Conservation (phyloP, 2,329 filamentous ascomycete genomes). For the Aspergillus costaricaensis region DNA sequence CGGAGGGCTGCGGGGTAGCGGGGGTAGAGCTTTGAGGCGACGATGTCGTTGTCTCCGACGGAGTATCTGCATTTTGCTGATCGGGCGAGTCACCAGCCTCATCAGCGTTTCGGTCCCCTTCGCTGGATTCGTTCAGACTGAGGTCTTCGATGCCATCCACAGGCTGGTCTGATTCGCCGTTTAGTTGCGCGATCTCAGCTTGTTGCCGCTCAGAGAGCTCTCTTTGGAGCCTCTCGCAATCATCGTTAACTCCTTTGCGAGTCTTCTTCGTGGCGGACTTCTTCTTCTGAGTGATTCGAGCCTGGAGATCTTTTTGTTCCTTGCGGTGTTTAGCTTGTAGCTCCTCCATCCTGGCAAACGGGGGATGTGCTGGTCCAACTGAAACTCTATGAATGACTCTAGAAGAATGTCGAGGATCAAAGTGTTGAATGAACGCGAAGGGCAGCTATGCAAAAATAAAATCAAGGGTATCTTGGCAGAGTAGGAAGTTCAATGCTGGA, state of each 20-base stretch:
- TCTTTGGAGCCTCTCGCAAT: slow-evolving; percentile 60
- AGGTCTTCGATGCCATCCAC: slow-evolving; percentile 37
- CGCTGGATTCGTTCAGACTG: slow-evolving; percentile 29
- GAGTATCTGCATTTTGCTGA: slow-evolving; percentile 4
- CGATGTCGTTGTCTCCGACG: slow-evolving; percentile 14
- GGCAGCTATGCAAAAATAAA: neutral
- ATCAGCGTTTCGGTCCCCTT: slow-evolving; percentile 12
- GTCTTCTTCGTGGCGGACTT: slow-evolving; percentile 89
- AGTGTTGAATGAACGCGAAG: neutral
- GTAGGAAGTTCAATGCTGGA: neutral
- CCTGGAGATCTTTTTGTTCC: slow-evolving; percentile 83
- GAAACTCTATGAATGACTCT: neutral
- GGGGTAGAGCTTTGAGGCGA: slow-evolving; percentile 13
- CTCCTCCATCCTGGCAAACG: slow-evolving; percentile 63
- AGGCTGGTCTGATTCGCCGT: slow-evolving; percentile 31
- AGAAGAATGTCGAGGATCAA: neutral
- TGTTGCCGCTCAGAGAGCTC: slow-evolving; percentile 59
- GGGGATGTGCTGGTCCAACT: neutral
- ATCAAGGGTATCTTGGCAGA: neutral
- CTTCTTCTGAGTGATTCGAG: slow-evolving; percentile 89
- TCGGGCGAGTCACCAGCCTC: neutral
- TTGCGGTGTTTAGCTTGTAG: slow-evolving; percentile 79
- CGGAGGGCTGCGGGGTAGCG: slow-evolving; percentile 16
- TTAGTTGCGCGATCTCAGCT: slow-evolving; percentile 51
- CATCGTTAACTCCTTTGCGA: slow-evolving; percentile 68